Evolutionary conservation across 1,284 basidiomycete genomes (phyloP), one percentile per base, ranked within the genome.

Genomic region (Fomitopsis betulina): DNA sequence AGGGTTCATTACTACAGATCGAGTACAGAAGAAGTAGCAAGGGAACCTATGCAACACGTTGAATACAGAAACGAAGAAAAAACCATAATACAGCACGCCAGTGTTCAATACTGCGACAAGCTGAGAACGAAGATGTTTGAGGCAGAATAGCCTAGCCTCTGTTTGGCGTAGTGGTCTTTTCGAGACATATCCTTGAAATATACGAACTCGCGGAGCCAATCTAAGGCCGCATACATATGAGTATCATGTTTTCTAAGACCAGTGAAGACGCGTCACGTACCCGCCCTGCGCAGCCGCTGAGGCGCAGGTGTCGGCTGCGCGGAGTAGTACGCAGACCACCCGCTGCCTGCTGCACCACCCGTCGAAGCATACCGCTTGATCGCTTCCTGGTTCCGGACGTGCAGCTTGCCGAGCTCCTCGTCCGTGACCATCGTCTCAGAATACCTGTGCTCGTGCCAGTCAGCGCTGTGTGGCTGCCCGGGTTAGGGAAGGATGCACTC

Each of bases 111-210:
- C 33, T 59, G 58, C 27, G 45, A 53, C 23, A 71, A 61, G 12
- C 58, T 32, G 82, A 92, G 84, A 39, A 89, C 75, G 68, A 90
- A 88, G 37, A 91, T 82, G 67, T 93, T 92, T 2, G 89, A 83
- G 1, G 90, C 90, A 55, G 77, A 78, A 72, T 83, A 93, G 0
- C 90, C 90, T 35, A 93, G 80, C 12, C 89, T 79, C 10, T 73
- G 68, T 38, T 73, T 64, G 1, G 79, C 74, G 64, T 91, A 92
- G 6, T 66, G 66, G 62, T 89, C 85, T 62, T 86, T 81, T 65
- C 77, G 79, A 17, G 65, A 60, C 57, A 93, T 65, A n/a, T 79
- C 77, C 57, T 92, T 88, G 62, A 92, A 90, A 69, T 77, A 89
- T 32, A 80, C 74, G 57, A 81, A 79, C 59, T 91, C 89, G 50